phyloP scores from a whole-genome alignment of 768 basidiomycete species.

The Pisolithus sp. region DNA sequence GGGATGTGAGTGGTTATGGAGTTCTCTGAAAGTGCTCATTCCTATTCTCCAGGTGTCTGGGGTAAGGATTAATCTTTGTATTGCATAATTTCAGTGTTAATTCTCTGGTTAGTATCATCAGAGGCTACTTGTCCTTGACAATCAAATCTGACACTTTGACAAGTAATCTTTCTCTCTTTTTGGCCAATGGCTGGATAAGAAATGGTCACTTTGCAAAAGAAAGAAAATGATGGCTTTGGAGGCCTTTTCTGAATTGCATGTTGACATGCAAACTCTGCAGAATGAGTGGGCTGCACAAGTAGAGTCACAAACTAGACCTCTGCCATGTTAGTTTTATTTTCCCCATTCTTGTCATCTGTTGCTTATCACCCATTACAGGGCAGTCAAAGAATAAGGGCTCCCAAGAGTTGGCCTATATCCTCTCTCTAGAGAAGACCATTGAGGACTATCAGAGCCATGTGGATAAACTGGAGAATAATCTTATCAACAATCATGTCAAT shows the following conservation, averaged over 20 bases:
- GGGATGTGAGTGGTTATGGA: slow-evolving; percentile 31
- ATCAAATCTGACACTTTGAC: slow-evolving; percentile 3
- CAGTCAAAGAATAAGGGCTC: background rate
- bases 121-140: slow-evolving; percentile 7
- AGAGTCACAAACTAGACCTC: background rate
- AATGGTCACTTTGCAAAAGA: background rate
- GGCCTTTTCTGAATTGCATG: background rate
- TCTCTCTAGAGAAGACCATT: slow-evolving; percentile 1
- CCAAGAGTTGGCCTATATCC: background rate
- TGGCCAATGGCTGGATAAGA: slow-evolving; percentile 3
- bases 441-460: background rate
- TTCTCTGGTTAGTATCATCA: slow-evolving; percentile 4
- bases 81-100: background rate
- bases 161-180: background rate
- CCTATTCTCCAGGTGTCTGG: slow-evolving; percentile 11
- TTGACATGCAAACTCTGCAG: background rate
- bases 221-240: background rate
- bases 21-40: slow-evolving; percentile 17
- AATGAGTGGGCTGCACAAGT: slow-evolving; percentile 2
- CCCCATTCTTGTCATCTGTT: background rate
- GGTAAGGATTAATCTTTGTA: slow-evolving; percentile 7
- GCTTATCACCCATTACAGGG: background rate
- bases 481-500: background rate
- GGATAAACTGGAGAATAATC: background rate
- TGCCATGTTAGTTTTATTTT: background rate